Percentiles rank a stretch among this genome's conserved stretches.
Conservation (phyloP, 1,284 basidiomycete genomes). For the Cystobasidium pallidum region DNA sequence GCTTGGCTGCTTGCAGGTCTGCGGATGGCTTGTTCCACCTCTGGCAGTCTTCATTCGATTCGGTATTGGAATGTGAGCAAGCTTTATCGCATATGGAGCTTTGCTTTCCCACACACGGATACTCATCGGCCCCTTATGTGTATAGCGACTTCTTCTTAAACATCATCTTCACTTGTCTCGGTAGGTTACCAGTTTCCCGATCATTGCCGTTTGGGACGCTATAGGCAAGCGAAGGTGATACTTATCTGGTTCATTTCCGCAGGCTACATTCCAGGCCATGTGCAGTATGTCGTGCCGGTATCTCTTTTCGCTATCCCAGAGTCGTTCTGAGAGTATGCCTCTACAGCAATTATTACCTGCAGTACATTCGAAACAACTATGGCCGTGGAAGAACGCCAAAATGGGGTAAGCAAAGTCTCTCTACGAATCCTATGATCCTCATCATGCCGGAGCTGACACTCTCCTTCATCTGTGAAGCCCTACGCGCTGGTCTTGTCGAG, state of each 20-base stretch:
- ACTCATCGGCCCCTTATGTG: neutral
- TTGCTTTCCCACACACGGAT: neutral
- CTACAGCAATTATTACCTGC: constrained; percentile 42
- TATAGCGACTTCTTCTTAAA: constrained; percentile 46
- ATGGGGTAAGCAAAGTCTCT: constrained; percentile 45
- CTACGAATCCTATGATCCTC: no score
- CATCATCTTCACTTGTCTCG: constrained; percentile 42
- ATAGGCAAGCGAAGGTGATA: neutral
- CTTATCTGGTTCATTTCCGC: neutral
- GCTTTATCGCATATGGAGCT: neutral
- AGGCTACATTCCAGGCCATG: constrained; percentile 46
- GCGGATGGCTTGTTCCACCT: constrained; percentile 44
- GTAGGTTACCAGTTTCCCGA: constrained; percentile 2
- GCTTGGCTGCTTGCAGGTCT: constrained; percentile 1
- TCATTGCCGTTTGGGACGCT: neutral
- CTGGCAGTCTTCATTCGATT: constrained; percentile 44
- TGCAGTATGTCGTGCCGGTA: constrained; percentile 18
- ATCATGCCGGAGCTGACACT: neutral
- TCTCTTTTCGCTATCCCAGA: neutral
- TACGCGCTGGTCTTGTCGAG: constrained; percentile 41
- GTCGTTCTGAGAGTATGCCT: neutral
- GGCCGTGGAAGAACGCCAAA: constrained; percentile 43
- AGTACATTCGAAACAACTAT: constrained; percentile 44
- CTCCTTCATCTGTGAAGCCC: neutral
- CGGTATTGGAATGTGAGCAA: constrained; percentile 43